These are phyloP conservation scores for Boletellus emodensis DNA, from an alignment of 768 basidiomycete species.

Conservation along the genomic window DNA sequence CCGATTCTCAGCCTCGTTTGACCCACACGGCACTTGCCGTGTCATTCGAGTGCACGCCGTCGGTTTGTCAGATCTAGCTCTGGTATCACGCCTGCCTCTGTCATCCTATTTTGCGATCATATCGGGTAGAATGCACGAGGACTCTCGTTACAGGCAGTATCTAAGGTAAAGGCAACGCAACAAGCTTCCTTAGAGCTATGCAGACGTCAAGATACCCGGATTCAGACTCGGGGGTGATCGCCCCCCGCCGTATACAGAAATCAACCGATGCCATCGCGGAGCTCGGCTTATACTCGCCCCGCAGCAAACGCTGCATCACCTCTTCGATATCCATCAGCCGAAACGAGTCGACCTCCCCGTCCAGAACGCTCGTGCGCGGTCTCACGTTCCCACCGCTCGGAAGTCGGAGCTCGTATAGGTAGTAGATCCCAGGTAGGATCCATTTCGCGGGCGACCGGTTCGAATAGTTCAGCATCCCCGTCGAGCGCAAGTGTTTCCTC, in stretches of 20 bases:
- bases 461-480: constrained; percentile 38
- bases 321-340: constrained; percentile 33
- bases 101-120: too few relatives aligned
- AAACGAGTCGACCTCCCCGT: constrained; percentile 44
- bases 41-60: too few relatives aligned
- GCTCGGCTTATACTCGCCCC: constrained; percentile 39
- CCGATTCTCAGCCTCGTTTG: too few relatives aligned
- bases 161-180: constrained; percentile 21
- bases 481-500: constrained; percentile 27
- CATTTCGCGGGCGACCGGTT: constrained; percentile 42
- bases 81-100: too few relatives aligned
- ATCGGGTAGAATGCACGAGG: too few relatives aligned
- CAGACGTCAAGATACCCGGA: constrained; percentile 23
- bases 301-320: constrained; percentile 33
- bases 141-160: too few relatives aligned
- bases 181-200: constrained; percentile 16
- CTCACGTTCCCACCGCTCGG: constrained; percentile 29
- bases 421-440: constrained; percentile 44
- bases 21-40: too few relatives aligned
- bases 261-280: constrained; percentile 42
- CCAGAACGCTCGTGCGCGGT: constrained; percentile 34
- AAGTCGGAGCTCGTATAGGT: constrained; percentile 45
- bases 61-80: too few relatives aligned
- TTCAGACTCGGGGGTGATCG: constrained; percentile 30
- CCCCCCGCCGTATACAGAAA: constrained; percentile 40